Base-by-base conservation (phyloP, 306 rosid species). In the Citrullus amarus region DNA sequence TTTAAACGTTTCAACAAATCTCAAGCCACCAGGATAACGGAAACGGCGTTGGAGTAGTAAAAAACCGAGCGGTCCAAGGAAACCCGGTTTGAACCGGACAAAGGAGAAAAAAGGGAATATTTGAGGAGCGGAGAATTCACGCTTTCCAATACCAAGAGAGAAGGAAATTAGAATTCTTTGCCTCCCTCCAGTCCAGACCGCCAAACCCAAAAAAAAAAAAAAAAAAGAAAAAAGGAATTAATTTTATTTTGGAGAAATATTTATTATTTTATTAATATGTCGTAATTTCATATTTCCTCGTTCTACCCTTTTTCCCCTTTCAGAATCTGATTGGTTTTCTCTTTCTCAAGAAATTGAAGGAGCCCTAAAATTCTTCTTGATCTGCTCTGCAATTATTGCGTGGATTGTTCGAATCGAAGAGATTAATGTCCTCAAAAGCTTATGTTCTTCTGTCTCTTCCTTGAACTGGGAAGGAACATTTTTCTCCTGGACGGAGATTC, bases 81-180 rank as follows among this genome's bases (percentile, higher is more conserved):
- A 2, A 8, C 8, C 72, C 72, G 80, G 76, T 43, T 36, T 79
- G 81, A 69, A 85, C 86, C 80, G 78, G 80, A 32, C 30, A 15
- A 0, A 53, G 48, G 30, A 6, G 46, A 54, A 60, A 78, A 83
- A 80, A 30, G 51, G 75, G 85, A 86, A 86, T 85, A 81, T 84
- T 77, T 85, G 78, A 54, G 67, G n/a, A 65, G 69, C 77, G 75
- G 77, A 77, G 88, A 72, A 75, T 80, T 86, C 93, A 82, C 93
- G 85, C 85, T 78, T 89, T 80, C 81, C 81, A 8, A 78, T 78
- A 58, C 78, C 71, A 13, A 38, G 46, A 55, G 58, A 36, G 63
- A 48, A 53, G 30, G 46, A 39, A 56, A 54, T 51, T 74, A 80
- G 84, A 89, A 90, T 89, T 88, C 96, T 83, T 93, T 89, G 73